phyloP scores from a whole-genome alignment of 768 basidiomycete genomes.

The Trametes elegans region DNA sequence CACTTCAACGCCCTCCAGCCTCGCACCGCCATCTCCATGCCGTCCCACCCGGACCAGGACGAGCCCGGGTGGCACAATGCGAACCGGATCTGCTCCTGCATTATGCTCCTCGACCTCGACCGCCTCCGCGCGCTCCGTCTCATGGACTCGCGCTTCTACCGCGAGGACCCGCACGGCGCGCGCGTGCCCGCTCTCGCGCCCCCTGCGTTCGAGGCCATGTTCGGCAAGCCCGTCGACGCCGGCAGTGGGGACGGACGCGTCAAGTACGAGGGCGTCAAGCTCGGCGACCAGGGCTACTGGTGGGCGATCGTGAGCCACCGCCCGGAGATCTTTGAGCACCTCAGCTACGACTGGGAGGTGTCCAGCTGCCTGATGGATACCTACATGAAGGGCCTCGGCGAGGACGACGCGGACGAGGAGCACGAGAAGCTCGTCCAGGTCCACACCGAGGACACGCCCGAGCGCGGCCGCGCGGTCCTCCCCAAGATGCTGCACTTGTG shows the following conservation, averaged over 20 bases:
- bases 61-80: conserved; percentile 44
- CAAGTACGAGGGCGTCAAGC: conserved; percentile 41
- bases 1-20: conserved; percentile 36
- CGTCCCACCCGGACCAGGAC: conserved; percentile 42
- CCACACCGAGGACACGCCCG: conserved; percentile 38
- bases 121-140: conserved; percentile 42
- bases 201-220: conserved; percentile 43
- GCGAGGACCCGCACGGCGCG: conserved; percentile 8
- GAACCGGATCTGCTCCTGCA: conserved; percentile 48
- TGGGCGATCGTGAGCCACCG: conserved; percentile 50
- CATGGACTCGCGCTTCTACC: conserved; percentile 47
- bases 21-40: conserved; percentile 41
- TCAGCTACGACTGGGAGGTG: conserved; percentile 48
- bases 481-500: conserved; percentile 53
- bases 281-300: conserved; percentile 54
- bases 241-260: conserved; percentile 29
- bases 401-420: conserved; percentile 35
- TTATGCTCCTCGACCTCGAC: conserved; percentile 50
- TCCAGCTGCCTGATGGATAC: conserved; percentile 48
- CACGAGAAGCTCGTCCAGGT: conserved; percentile 37
- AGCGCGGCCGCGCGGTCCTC: conserved; percentile 40
- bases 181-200: conserved; percentile 35
- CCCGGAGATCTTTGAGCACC: conserved; percentile 40
- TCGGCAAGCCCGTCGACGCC: conserved; percentile 37
- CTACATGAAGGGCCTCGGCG: conserved; percentile 43